Evolutionary conservation across 2,329 filamentous ascomycete species (phyloP).

Genomic region (Lasiodiplodia sp.): DNA sequence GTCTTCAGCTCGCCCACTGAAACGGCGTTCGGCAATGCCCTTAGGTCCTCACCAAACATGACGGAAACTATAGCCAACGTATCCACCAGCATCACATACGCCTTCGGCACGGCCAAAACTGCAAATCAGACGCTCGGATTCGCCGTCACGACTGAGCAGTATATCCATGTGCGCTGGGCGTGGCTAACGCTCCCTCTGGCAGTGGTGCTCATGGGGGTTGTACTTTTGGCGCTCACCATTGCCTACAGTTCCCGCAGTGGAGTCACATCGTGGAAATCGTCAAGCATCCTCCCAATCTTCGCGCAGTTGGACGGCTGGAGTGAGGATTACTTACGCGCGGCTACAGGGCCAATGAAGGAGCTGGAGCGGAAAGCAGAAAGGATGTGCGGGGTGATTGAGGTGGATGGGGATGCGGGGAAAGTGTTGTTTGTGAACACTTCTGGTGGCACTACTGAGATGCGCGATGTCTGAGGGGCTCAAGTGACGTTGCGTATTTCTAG

Average conservation of each 20-base stretch:
- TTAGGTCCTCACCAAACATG: neutral
- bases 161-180: neutral
- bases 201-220: neutral
- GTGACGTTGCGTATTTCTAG: too few relatives aligned
- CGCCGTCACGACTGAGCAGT: neutral
- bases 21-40: neutral
- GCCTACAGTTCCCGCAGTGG: neutral
- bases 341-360: neutral
- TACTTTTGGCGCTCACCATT: neutral
- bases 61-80: neutral
- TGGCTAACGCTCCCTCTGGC: conserved; percentile 7
- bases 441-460: neutral
- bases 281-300: neutral
- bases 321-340: neutral
- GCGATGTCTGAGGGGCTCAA: neutral
- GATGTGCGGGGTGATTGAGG: neutral
- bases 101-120: neutral
- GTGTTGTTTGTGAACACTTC: conserved; percentile 36
- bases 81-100: neutral
- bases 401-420: neutral
- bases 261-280: conserved; percentile 9
- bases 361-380: neutral
- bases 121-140: neutral
- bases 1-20: neutral
- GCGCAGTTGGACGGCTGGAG: neutral